A percentile compares a stretch with the other conserved stretches of the same genome.
Conservation (phyloP, 345 rosid species). For the Salix purpurea region DNA sequence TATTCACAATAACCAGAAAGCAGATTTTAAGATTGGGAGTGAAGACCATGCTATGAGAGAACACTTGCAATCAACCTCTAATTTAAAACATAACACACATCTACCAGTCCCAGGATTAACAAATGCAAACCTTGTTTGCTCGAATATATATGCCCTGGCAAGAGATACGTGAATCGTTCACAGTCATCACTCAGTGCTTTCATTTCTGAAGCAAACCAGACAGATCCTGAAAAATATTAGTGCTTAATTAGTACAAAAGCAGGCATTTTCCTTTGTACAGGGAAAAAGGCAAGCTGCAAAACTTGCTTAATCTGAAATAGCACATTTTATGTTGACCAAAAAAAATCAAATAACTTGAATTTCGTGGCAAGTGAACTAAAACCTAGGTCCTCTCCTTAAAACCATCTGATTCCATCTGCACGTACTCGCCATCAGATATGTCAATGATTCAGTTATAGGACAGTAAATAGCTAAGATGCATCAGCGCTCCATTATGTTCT, state of each 20-base stretch:
- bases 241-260: slow-evolving; percentile 3
- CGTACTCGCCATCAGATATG: not conserved
- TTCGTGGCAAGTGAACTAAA: not conserved
- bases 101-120: not conserved
- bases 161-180: slow-evolving; percentile 66
- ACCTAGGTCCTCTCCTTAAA: not conserved
- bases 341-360: not conserved
- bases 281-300: not conserved
- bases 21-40: not conserved
- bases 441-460: not conserved
- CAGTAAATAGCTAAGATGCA: not conserved
- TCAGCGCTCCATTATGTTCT: not conserved
- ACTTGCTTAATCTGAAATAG: not conserved
- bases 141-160: slow-evolving; percentile 77
- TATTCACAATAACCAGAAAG: not conserved
- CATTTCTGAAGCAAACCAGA: slow-evolving; percentile 95
- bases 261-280: not conserved
- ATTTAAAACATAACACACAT: not conserved
- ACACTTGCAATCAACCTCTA: not conserved
- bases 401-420: not conserved
- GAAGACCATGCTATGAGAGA: not conserved
- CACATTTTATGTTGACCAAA: not conserved
- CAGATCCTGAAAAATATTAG: slow-evolving; percentile 48
- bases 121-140: slow-evolving; percentile 69
- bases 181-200: slow-evolving; percentile 87